Percentiles rank a stretch among this genome's conserved stretches.
These are phyloP conservation scores for Nemophila menziesii DNA, from an alignment of 257 asterid species.

Conservation along the genomic window DNA sequence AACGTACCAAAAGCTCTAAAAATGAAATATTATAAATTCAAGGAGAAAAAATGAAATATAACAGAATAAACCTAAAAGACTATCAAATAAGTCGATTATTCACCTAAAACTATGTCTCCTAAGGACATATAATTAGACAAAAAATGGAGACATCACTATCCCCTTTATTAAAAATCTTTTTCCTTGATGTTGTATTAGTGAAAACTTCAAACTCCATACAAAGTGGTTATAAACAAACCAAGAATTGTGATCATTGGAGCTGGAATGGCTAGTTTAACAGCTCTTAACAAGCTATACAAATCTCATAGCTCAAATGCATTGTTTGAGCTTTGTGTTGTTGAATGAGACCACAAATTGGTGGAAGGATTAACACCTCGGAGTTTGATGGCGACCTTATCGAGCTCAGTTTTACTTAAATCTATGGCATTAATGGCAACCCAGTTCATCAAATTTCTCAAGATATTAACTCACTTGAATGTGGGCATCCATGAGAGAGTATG, in stretches of 20 bases:
- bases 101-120: too few relatives aligned
- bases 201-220: too few relatives aligned
- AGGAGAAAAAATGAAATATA: too few relatives aligned
- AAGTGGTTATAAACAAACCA: conserved; percentile 47
- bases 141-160: too few relatives aligned
- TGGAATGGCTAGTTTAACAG: conserved; percentile 81
- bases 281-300: conserved; percentile 57
- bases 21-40: too few relatives aligned
- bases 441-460: conserved; percentile 47
- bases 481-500: conserved; percentile 81
- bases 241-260: conserved; percentile 75
- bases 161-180: too few relatives aligned
- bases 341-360: conserved; percentile 73
- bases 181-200: too few relatives aligned
- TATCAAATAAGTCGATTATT: too few relatives aligned
- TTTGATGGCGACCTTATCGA: conserved; percentile 75
- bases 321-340: conserved; percentile 53
- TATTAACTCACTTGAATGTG: conserved; percentile 23
- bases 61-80: too few relatives aligned
- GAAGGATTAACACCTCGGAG: conserved; percentile 55
- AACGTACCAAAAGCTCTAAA: too few relatives aligned
- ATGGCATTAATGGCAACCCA: conserved; percentile 74
- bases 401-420: conserved; percentile 90
- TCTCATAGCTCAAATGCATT: conserved; percentile 16
- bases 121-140: too few relatives aligned